Conservation (phyloP, 371 early-diverging fungal genomes). For the Amoeboradix gromovi region DNA sequence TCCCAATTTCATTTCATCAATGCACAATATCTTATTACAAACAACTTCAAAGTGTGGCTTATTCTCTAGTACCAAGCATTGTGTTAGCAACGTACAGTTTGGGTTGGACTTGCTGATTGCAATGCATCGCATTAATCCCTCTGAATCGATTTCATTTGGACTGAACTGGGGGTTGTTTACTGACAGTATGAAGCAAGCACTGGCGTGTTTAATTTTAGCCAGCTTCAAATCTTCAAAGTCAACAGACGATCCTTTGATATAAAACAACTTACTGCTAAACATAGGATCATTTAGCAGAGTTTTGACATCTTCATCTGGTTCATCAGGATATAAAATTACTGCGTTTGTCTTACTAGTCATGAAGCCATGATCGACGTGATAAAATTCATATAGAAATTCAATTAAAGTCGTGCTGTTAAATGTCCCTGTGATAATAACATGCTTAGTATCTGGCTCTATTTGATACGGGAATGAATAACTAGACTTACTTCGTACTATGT, state of each 20-base stretch:
- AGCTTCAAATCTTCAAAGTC: constrained; percentile 20
- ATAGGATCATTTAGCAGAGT: constrained; percentile 20
- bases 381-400: constrained; percentile 37
- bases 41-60: constrained; percentile 27
- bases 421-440: constrained; percentile 29
- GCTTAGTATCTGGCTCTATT: constrained; percentile 14
- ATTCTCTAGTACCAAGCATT: constrained; percentile 30
- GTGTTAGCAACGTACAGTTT: constrained; percentile 20
- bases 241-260: constrained; percentile 29
- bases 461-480: constrained; percentile 18
- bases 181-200: constrained; percentile 26
- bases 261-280: constrained; percentile 24
- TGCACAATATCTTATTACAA: constrained; percentile 28
- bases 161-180: constrained; percentile 11
- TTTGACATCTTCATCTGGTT: constrained; percentile 8
- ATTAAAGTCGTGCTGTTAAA: constrained; percentile 19
- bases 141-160: constrained; percentile 21
- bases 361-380: constrained; percentile 30
- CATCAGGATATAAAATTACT: constrained; percentile 25
- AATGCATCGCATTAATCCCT: constrained; percentile 25
- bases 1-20: constrained; percentile 35
- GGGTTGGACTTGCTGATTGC: constrained; percentile 26
- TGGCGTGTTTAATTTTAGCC: constrained; percentile 15
- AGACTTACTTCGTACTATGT: constrained; percentile 17
- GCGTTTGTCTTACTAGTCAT: constrained; percentile 24